phyloP scores from a whole-genome alignment of 2,329 filamentous ascomycete genomes.

The Elsinoe perseae region DNA sequence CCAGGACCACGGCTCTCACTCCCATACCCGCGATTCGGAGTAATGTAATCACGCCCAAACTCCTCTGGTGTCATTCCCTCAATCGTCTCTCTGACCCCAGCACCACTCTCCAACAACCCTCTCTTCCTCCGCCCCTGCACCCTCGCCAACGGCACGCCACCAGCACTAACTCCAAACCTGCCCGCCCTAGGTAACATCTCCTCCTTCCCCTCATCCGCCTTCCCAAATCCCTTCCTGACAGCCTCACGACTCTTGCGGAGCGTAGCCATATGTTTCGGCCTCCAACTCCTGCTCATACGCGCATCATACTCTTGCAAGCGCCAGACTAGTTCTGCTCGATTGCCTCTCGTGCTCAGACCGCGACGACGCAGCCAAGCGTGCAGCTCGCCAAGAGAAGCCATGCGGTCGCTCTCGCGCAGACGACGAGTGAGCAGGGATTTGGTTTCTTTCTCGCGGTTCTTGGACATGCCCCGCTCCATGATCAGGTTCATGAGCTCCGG shows the following conservation, averaged over 20 bases:
- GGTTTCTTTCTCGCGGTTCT: slow-evolving; percentile 19
- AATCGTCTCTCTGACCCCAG: neutral
- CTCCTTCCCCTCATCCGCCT: neutral
- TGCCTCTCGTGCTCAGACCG: slow-evolving; percentile 23
- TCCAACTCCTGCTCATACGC: slow-evolving; percentile 10
- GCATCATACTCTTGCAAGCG: slow-evolving; percentile 26
- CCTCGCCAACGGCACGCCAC: neutral
- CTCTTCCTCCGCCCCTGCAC: neutral
- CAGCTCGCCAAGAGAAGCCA: slow-evolving; percentile 24
- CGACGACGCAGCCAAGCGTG: slow-evolving; percentile 23
- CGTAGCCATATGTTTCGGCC: slow-evolving; percentile 10
- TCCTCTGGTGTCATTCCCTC: neutral
- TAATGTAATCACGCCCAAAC: neutral
- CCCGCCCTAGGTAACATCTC: slow-evolving; percentile 1
- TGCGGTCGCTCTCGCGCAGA: slow-evolving; percentile 22
- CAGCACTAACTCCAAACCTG: neutral
- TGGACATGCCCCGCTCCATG: slow-evolving; percentile 18
- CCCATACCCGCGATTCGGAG: neutral
- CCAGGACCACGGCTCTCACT: neutral
- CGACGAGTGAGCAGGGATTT: slow-evolving; percentile 17
- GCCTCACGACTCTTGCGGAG: slow-evolving; percentile 9
- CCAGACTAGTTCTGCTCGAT: slow-evolving; percentile 22
- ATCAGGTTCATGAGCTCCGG: slow-evolving; percentile 17
- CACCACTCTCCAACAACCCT: neutral
- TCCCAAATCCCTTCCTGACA: neutral